Evolutionary conservation across 805 yeast species (phyloP), one percentile per base, ranked within the genome.

Genomic region (Wickerhamiella galacta): DNA sequence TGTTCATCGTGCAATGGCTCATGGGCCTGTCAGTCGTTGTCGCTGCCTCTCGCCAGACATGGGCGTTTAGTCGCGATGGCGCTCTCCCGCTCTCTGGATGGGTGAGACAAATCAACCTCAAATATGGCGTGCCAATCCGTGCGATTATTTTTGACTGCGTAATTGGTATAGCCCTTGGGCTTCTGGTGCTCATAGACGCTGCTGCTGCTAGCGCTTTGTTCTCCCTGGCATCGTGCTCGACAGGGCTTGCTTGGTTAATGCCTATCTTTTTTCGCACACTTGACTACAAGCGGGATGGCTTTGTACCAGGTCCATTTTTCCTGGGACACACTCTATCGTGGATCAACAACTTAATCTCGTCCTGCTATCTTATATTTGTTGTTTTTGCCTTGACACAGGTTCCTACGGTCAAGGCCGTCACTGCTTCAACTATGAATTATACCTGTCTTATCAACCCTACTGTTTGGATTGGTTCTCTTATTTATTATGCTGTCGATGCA

Each of bases 41-140:
- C 30, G 80, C 81, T 8, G 64, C 68, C 5, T 72, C 79, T 4
- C 65, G 83, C 52, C 82, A 75, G 51, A 62, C 72, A 31, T 75
- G 77, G 72, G 81, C 82, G 1, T 72, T 75, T 51, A 72, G 80
- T 25, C 67, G 87, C 56, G 87, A 76, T 50, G 72, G 74, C 44
- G 83, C 82, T 11, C 60, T 76, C 36, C 85, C 85, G 6, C 57
- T 72, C 40, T 63, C 75, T 10, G 53, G 60, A 26, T 58, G 58
- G 46, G 62, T 76, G 39, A 70, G 72, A 42, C 65, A 57, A 28
- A 78, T 77, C 28, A 59, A 75, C 45, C 60, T 64, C 36, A 63
- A 51, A 37, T 54, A 67, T 23, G 59, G 65, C n/a, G 77, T 72
- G 19, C 87, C 90, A 11, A 51, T 73, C 18, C 62, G 73, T 43